A percentile compares a stretch with the other conserved stretches of the same genome.
Evolutionary conservation across 352 stramenopile genomes (phyloP).

Genomic region (Phytophthora sp.): DNA sequence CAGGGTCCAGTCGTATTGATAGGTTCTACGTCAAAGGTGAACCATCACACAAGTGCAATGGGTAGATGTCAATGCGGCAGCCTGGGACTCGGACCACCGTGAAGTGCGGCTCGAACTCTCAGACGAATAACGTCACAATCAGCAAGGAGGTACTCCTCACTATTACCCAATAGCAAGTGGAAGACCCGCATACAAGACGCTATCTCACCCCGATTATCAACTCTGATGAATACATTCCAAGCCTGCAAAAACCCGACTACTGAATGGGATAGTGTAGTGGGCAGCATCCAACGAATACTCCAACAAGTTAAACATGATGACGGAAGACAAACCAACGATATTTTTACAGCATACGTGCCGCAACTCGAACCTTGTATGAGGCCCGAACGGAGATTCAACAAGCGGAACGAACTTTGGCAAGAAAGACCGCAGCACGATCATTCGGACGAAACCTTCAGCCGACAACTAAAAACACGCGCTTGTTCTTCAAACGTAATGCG

Average conservation of each 20-base stretch:
- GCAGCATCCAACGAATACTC: not conserved
- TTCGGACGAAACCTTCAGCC: not conserved
- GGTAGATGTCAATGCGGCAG: not conserved
- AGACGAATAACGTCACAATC: too few relatives aligned
- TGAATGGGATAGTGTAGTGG: not conserved
- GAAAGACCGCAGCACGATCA: not conserved
- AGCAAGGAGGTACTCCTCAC: not conserved
- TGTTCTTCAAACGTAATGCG: not conserved
- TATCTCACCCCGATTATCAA: too few relatives aligned
- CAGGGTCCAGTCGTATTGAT: not conserved
- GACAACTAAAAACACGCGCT: not conserved
- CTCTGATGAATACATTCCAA: not conserved
- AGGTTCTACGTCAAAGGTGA: constrained; percentile 8
- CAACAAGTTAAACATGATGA: not conserved
- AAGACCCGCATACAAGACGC: not conserved
- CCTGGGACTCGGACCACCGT: not conserved
- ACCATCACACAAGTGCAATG: not conserved
- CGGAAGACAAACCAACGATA: not conserved
- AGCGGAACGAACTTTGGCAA: not conserved
- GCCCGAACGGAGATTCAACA: too few relatives aligned
- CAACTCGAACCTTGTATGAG: not conserved
- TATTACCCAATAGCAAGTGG: not conserved
- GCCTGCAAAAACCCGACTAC: not conserved
- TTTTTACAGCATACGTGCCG: not conserved
- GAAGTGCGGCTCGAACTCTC: not conserved